phyloP scores from a whole-genome alignment of 768 basidiomycete species.

The Rubroboletus satanas region DNA sequence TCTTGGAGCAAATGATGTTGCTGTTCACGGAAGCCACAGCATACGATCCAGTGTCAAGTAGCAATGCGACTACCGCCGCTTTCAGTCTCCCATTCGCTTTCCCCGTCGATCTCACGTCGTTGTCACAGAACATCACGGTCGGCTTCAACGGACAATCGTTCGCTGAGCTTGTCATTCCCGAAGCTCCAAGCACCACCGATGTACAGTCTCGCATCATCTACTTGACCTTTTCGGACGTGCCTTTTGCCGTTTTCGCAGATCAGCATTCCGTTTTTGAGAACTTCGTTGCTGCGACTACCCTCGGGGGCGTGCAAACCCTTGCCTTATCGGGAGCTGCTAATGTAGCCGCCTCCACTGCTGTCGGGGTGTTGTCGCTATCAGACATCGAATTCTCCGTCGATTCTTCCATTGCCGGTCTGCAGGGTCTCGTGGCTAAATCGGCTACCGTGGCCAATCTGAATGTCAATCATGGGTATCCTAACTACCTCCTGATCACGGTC shows the following conservation, averaged over 20 bases:
- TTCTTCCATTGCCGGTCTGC: constrained; percentile 57
- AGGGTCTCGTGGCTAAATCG: constrained; percentile 58
- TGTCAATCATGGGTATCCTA: constrained; percentile 62
- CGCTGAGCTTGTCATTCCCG: constrained; percentile 58
- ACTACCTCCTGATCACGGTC: constrained; percentile 66
- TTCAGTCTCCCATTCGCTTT: constrained; percentile 70
- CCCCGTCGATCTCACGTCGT: constrained; percentile 59
- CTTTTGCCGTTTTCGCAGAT: constrained; percentile 52
- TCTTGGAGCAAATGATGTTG: constrained; percentile 54
- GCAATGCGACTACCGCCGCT: constrained; percentile 54
- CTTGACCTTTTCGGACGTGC: constrained; percentile 54
- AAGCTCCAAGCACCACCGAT: constrained; percentile 55
- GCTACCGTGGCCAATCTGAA: constrained; percentile 56
- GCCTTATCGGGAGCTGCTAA: constrained; percentile 52
- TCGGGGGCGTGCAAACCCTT: constrained; percentile 42
- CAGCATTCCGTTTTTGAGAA: constrained; percentile 51
- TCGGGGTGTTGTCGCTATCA: constrained; percentile 56
- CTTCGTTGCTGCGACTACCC: constrained; percentile 61
- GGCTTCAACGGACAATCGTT: constrained; percentile 51
- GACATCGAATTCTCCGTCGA: constrained; percentile 58
- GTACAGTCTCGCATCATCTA: constrained; percentile 59
- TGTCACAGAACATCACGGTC: constrained; percentile 57
- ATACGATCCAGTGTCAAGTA: constrained; percentile 56
- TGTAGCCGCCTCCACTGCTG: constrained; percentile 58
- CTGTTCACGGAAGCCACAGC: constrained; percentile 55